Base-by-base conservation (phyloP, 129 eudicot genomes). In the Calendula officinalis region DNA sequence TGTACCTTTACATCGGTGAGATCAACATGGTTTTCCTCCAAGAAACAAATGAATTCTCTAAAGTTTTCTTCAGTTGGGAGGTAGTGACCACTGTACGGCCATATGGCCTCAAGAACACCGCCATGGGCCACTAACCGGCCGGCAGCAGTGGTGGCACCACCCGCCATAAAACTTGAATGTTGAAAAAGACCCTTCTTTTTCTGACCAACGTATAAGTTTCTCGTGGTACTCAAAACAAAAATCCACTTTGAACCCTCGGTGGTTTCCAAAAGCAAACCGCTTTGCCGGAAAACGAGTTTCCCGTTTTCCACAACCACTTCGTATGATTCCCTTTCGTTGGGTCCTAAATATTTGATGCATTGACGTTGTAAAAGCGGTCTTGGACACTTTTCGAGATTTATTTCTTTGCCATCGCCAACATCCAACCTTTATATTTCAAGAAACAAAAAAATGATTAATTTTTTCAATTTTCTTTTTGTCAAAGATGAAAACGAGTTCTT, bases 41-140 rank as follows among this genome's bases (percentile, higher is more conserved):
- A 80, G 83, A 91, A 91, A 77, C 83, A 75, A 51, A 91, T 70
- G 83, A 91, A 91, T 61, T 87, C 96, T 63, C 50, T 78, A 73
- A 91, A 91, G 77, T 91, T 91, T 64, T 91, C 96, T 79, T 91
- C 98, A 4, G 98, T 91, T 17, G 98, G 98, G 74, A 67, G 98
- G 80, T 91, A 91, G 72, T 91, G 98, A 36, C 98, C 98, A 49
- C 98, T 91, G 41, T 91, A 91, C 5, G 98, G 98, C 98, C 98
- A 91, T 71, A 91, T 83, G 62, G 98, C 98, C 84, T 90, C 91
- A 41, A 90, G 89, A 50, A 84, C 71, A 2, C 97, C 97, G 5
- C 12, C 75, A 17, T 80, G 86, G 32, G 97, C 89, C 4, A 86
- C 92, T 55, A 90, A 66, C 72, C 95, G 78, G 47, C 97, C 97